These are phyloP conservation scores for Daedaleopsis sinensis DNA, from an alignment of 768 basidiomycete genomes.

Conservation along the genomic window DNA sequence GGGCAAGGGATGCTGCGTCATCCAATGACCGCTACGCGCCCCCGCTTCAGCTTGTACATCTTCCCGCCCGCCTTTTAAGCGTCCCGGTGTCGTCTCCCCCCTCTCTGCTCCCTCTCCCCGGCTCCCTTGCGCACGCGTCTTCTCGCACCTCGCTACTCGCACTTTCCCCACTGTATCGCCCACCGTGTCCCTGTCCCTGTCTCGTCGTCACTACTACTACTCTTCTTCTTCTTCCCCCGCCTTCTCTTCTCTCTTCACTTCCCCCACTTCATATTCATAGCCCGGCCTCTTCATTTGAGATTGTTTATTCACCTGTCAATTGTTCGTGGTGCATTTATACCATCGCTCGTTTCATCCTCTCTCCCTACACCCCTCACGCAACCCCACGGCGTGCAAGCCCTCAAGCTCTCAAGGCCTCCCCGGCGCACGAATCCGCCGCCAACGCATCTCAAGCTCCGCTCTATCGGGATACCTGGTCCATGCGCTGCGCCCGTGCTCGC, in stretches of 20 bases:
- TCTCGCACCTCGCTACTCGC: background rate
- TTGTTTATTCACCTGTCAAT: slow-evolving; percentile 18
- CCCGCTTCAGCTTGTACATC: background rate
- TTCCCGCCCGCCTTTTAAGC: background rate
- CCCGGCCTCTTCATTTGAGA: slow-evolving; percentile 3
- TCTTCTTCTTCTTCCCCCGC: slow-evolving; percentile 3
- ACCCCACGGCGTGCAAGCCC: background rate
- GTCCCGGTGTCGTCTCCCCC: background rate
- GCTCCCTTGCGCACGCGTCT: slow-evolving; percentile 5
- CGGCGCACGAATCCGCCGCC: background rate
- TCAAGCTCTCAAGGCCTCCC: background rate
- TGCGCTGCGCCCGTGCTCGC: too few relatives aligned
- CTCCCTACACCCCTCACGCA: background rate
- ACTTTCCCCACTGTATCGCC: background rate
- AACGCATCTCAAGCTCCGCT: too few relatives aligned
- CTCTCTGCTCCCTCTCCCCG: slow-evolving; percentile 2
- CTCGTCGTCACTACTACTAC: background rate
- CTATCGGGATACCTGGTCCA: too few relatives aligned
- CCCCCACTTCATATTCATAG: background rate
- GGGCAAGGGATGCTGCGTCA: slow-evolving; percentile 32
- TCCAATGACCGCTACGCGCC: slow-evolving; percentile 29
- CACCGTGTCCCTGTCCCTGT: slow-evolving; percentile 9
- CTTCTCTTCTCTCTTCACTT: slow-evolving; percentile 1
- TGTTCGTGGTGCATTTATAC: slow-evolving; percentile 24
- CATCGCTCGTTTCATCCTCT: slow-evolving; percentile 28